A percentile compares a stretch with the other conserved stretches of the same genome.
These are phyloP conservation scores for Harrya chromipes DNA, from an alignment of 768 basidiomycete genomes.

Conservation along the genomic window DNA sequence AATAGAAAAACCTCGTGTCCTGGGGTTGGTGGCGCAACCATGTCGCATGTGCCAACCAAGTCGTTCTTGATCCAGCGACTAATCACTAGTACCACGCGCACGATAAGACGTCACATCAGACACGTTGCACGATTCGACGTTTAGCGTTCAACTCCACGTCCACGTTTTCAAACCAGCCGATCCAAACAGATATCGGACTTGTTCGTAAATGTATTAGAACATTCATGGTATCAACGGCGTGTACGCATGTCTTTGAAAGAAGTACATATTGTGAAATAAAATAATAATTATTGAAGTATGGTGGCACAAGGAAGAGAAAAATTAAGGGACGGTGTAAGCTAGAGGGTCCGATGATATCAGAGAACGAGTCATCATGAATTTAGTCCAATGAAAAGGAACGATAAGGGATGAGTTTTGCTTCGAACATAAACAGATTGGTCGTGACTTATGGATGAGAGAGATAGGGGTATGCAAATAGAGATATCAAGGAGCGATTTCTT, in stretches of 20 bases:
- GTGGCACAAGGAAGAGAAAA: neutral
- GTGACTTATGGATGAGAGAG: neutral
- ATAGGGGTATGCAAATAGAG: neutral
- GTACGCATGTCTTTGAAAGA: neutral
- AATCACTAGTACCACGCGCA: too few species aligned
- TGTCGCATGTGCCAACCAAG: too few species aligned
- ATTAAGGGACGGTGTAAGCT: neutral
- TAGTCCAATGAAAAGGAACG: conserved; percentile 10
- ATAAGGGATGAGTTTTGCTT: neutral
- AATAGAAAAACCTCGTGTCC: too few species aligned
- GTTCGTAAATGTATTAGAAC: neutral
- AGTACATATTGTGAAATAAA: conserved; percentile 5
- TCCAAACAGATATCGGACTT: neutral
- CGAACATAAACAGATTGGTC: neutral
- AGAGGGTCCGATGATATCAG: neutral
- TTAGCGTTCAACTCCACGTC: too few species aligned
- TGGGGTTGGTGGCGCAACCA: too few species aligned
- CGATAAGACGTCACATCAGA: too few species aligned
- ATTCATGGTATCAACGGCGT: conserved; percentile 1
- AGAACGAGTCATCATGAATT: neutral
- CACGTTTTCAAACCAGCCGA: neutral
- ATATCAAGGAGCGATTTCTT: conserved; percentile 22
- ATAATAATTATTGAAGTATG: conserved; percentile 1
- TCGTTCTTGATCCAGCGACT: too few species aligned
- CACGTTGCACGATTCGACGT: too few species aligned